Evolutionary conservation across 2,329 filamentous ascomycete species (phyloP).

Genomic region (Trichoderma koningii): DNA sequence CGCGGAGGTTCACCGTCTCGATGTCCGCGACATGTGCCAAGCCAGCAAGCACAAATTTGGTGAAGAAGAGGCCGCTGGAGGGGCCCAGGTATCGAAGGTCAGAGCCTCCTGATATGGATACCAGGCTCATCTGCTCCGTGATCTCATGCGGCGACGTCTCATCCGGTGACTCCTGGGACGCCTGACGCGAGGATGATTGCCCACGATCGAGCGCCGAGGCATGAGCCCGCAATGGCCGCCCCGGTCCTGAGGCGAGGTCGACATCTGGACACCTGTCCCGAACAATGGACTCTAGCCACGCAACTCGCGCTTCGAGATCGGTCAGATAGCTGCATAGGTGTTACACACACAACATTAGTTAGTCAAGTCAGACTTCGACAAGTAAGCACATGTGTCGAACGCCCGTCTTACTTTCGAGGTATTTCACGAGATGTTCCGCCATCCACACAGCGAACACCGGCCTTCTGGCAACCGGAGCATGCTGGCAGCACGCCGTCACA

Average conservation of each 20-base stretch:
- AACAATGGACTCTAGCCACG: constrained; percentile 52
- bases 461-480: constrained; percentile 23
- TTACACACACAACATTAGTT: background rate
- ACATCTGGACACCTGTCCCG: constrained; percentile 46
- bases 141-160: constrained; percentile 51
- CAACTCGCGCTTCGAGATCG: constrained; percentile 16
- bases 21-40: constrained; percentile 16
- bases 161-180: constrained; percentile 27
- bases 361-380: background rate
- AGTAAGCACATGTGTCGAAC: background rate
- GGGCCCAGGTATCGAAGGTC: constrained; percentile 57
- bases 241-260: constrained; percentile 39
- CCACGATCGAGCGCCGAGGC: background rate
- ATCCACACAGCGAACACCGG: constrained; percentile 21
- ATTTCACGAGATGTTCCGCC: constrained; percentile 23
- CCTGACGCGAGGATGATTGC: background rate
- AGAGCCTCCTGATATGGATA: constrained; percentile 51
- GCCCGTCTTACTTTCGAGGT: constrained; percentile 21
- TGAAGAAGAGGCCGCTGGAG: constrained; percentile 57
- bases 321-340: constrained; percentile 9
- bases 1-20: constrained; percentile 14
- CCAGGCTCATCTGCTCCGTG: constrained; percentile 41
- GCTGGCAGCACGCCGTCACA: constrained; percentile 21
- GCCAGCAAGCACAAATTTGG: constrained; percentile 49
- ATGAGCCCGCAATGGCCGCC: constrained; percentile 12